Evolutionary conservation across 108 stramenopile species (phyloP).

Genomic region (Seminavis robusta): DNA sequence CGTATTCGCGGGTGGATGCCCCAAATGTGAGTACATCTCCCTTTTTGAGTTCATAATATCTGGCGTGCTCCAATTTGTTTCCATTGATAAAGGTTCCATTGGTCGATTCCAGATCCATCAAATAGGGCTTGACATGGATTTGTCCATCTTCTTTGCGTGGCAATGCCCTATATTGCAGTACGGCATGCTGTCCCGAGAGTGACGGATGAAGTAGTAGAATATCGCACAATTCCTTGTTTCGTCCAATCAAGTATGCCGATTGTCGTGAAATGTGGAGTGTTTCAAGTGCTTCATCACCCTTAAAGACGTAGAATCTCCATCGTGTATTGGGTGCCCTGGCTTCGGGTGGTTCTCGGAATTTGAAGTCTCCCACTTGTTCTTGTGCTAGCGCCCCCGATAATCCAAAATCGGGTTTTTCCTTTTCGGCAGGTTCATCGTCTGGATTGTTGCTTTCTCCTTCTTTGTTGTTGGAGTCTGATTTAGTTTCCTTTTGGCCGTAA

Average conservation of each 20-base stretch:
- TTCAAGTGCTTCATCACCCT: conserved; percentile 51
- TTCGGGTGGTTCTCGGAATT: conserved; percentile 95
- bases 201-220: conserved; percentile 82
- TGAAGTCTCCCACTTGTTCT: conserved; percentile 92
- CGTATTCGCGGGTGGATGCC: conserved; percentile 89
- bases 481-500: background rate
- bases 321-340: conserved; percentile 82
- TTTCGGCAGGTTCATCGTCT: background rate
- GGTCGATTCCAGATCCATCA: conserved; percentile 96
- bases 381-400: conserved; percentile 89
- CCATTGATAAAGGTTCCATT: conserved; percentile 96
- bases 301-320: conserved; percentile 91
- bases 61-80: conserved; percentile 78
- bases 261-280: conserved; percentile 85
- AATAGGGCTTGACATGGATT: conserved; percentile 80
- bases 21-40: conserved; percentile 93
- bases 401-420: conserved; percentile 12
- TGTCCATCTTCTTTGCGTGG: conserved; percentile 20
- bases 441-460: background rate
- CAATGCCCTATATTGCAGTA: conserved; percentile 90
- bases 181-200: conserved; percentile 94
- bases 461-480: background rate
- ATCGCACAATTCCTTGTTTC: conserved; percentile 87
- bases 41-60: conserved; percentile 92
- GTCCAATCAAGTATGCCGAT: conserved; percentile 91